Evolutionary conservation across 148 eudicot species (phyloP).

Genomic region (Camellia japonica): DNA sequence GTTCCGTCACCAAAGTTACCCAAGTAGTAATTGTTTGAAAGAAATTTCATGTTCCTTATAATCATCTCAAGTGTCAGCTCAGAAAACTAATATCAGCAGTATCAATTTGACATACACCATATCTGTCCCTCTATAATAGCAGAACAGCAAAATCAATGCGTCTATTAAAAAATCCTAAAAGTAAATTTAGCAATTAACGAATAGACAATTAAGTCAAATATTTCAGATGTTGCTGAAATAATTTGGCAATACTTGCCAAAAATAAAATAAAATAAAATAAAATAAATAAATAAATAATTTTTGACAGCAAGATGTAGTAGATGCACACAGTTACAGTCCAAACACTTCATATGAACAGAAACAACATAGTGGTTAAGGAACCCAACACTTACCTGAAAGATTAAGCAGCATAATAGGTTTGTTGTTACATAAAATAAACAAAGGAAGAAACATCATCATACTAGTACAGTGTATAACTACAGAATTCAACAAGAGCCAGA

Average conservation of each 20-base stretch:
- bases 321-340: neutral
- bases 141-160: neutral
- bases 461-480: neutral
- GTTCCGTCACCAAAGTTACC: neutral
- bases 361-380: neutral
- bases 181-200: neutral
- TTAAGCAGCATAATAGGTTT: neutral
- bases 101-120: neutral
- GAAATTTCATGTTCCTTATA: neutral
- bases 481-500: neutral
- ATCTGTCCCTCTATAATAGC: neutral
- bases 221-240: neutral
- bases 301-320: neutral
- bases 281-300: no score
- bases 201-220: neutral
- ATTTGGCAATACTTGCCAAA: neutral
- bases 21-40: neutral
- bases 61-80: neutral
- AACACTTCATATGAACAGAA: neutral
- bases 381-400: slow-evolving; percentile 5
- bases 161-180: neutral
- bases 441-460: neutral
- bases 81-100: neutral
- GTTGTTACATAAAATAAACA: neutral
- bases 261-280: no score